Base-by-base conservation (phyloP, 352 stramenopile species). In the Sclerospora graminicola region DNA sequence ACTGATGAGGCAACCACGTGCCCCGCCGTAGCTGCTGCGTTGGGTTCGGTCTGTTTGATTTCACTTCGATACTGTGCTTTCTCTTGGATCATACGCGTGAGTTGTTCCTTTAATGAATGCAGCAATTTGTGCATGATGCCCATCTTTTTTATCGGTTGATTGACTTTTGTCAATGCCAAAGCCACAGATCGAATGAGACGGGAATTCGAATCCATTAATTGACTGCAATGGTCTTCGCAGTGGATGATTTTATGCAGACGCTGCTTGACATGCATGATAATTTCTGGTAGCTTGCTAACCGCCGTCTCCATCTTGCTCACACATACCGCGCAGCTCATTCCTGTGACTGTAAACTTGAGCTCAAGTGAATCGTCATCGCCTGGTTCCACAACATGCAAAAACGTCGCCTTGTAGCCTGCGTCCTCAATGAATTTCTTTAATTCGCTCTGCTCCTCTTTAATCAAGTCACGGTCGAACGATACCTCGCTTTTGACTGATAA, bases 381-480 rank as follows among this genome's bases (percentile, higher is more conserved):
- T 2, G 82, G 89, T 65, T 99, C 99, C 9, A 99, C 66, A 60
- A 99, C 96, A 71, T 99, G 97, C 1, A 96, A 86, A 57, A 97
- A 99, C 1, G 96, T 99, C 33, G 95, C n/a, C n/a, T n/a, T n/a
- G n/a, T n/a, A n/a, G n/a, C n/a, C n/a, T n/a, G n/a, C n/a, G n/a
- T n/a, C n/a, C n/a, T n/a, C n/a, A n/a, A n/a, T n/a, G n/a, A n/a
- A n/a, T n/a, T n/a, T n/a, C n/a, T n/a, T n/a, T n/a, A n/a, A n/a
- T n/a, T n/a, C n/a, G n/a, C n/a, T n/a, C n/a, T n/a, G n/a, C n/a
- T n/a, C n/a, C n/a, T n/a, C n/a, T n/a, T n/a, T n/a, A n/a, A n/a
- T n/a, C n/a, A n/a, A n/a, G n/a, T n/a, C n/a, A n/a, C n/a, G n/a
- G n/a, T n/a, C n/a, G n/a, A n/a, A n/a, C n/a, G n/a, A n/a, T n/a